Base-by-base conservation (phyloP, 345 rosid genomes). In the Eucalyptus cloeziana region DNA sequence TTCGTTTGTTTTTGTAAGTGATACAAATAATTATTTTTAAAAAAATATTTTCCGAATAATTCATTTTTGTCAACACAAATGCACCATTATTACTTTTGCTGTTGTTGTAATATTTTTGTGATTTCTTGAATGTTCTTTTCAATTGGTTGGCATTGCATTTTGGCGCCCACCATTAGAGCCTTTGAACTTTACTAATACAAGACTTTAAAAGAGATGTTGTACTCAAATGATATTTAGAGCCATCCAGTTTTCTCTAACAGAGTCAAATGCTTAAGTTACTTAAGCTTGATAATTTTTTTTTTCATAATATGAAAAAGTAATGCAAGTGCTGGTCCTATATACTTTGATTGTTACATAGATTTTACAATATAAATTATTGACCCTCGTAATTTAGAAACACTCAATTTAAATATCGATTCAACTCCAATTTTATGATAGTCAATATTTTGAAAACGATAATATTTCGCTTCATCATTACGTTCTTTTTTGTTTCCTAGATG, bases 1-100 rank as follows among this genome's bases (percentile, higher is more conserved):
- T 27, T 60, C 1, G 0, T 37, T 37, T 0, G 2, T 37, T 10
- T 21, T 19, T 5, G 7, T 62, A 71, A 71, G 45, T 3, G 25
- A 71, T 19, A 5, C 4, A 37, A 37, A 12, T 1, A 6, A 37
- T 10, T 37, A 33, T 37, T 71, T 37, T 0, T 3, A 17, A 9
- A 6, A 17, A 19, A 3, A 8, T 19, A 9, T 21, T 71, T 71
- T 37, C 6, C 2, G 2, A 71, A 19, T 37, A 3, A 19, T 71
- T 71, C 2, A 3, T 5, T 71, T 71, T 37, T 17, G 7, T 6
- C 5, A 3, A 71, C 37, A 71, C 27, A 71, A 19, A 33, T 5
- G 24, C 27, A 71, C 7, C 27, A 21, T 71, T 33, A 19, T 10
- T 71, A 19, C 27, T 52, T 52, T 52, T 52, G 7, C 33, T 19